phyloP scores from a whole-genome alignment of 2,329 filamentous ascomycete species.

The Fusarium decemcellulare region DNA sequence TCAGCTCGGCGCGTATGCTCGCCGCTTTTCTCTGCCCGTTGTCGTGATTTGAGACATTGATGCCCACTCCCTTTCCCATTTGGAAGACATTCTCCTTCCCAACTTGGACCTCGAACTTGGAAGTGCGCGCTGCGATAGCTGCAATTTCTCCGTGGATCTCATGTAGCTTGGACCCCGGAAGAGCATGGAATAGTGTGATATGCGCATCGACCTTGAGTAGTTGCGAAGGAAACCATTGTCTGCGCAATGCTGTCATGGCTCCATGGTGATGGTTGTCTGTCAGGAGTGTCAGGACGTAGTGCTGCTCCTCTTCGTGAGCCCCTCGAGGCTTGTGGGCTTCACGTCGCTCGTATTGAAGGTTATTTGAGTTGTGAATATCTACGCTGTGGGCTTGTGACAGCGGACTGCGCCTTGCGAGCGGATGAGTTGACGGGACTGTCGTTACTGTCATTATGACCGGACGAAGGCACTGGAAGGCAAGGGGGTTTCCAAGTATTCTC shows the following conservation, averaged over 20 bases:
- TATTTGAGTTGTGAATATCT: not conserved
- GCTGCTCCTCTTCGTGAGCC: not conserved
- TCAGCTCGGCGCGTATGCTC: conserved; percentile 19
- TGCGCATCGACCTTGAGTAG: conserved; percentile 35
- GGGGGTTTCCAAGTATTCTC: not conserved
- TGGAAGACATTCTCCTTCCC: conserved; percentile 17
- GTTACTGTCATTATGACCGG: conserved; percentile 21
- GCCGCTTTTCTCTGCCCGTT: conserved; percentile 9
- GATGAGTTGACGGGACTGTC: conserved; percentile 18
- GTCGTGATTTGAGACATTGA: conserved; percentile 16
- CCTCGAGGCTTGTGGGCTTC: conserved; percentile 21
- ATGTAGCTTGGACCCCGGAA: conserved; percentile 29
- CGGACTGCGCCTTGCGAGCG: conserved; percentile 1
- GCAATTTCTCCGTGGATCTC: conserved; percentile 21
- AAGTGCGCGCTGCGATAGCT: not conserved
- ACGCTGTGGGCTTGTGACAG: conserved; percentile 1
- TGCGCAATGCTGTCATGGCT: conserved; percentile 23
- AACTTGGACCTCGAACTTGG: conserved; percentile 5
- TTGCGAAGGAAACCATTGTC: conserved; percentile 28
- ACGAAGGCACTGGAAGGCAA: not conserved
- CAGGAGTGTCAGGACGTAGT: conserved; percentile 30
- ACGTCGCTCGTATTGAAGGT: conserved; percentile 24
- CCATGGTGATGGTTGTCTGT: conserved; percentile 27
- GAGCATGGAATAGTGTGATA: conserved; percentile 35
- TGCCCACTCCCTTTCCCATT: conserved; percentile 34